These are phyloP conservation scores for Cladosporium sphaerospermum DNA, from an alignment of 2,329 filamentous ascomycete species.

Conservation along the genomic window DNA sequence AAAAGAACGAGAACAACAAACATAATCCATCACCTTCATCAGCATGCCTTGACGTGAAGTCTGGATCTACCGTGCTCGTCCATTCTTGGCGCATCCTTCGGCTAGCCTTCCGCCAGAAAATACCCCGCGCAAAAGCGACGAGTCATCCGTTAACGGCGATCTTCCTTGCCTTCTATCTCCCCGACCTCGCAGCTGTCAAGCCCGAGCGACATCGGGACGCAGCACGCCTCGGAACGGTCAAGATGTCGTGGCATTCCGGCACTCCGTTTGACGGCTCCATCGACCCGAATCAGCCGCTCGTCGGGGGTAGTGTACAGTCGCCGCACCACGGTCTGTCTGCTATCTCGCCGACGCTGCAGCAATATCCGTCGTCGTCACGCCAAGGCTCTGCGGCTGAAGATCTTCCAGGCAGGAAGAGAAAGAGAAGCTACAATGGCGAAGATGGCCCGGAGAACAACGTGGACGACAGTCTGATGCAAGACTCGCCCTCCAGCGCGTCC, in stretches of 20 bases:
- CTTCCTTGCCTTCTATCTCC: not conserved
- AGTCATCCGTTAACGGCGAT: not conserved
- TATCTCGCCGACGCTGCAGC: constrained; percentile 13
- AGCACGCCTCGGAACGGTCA: constrained; percentile 2
- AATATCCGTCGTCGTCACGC: constrained; percentile 11
- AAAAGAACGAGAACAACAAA: no score
- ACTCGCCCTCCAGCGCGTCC: constrained; percentile 6
- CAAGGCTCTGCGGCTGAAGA: constrained; percentile 10
- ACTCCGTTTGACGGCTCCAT: constrained; percentile 20
- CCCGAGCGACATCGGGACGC: constrained; percentile 12
- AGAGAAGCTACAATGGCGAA: constrained; percentile 12
- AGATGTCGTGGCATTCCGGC: constrained; percentile 22
- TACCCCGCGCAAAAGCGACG: not conserved
- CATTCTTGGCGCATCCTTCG: no score
- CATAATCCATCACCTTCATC: no score
- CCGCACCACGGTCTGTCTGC: constrained; percentile 11
- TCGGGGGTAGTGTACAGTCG: constrained; percentile 10
- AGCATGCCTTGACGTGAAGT: no score
- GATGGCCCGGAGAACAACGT: constrained; percentile 12
- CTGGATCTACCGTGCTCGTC: no score
- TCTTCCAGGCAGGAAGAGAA: constrained; percentile 8
- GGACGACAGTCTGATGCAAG: constrained; percentile 7
- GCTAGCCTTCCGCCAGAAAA: not conserved
- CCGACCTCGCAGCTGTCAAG: constrained; percentile 10
- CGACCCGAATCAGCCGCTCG: constrained; percentile 7